Evolutionary conservation across 1,284 basidiomycete species (phyloP), one percentile per base, ranked within the genome.

Genomic region (Tranzscheliella williamsii): DNA sequence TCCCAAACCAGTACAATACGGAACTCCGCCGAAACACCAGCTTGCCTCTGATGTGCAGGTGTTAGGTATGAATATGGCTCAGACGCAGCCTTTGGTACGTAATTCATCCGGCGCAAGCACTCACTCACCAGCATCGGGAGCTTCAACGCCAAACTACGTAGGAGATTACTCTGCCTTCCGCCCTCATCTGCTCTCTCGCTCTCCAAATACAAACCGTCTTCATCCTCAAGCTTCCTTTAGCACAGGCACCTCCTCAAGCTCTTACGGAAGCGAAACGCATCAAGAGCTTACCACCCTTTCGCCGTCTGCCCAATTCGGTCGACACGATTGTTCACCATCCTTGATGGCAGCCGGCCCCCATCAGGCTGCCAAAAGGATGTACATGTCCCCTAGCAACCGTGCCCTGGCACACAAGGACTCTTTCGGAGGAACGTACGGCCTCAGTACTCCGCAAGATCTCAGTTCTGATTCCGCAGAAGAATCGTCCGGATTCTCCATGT

Each of bases 371-470:
- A 37, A 9, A 21, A 31, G 36, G 34, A 32, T 55, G 2, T 36
- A 64, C 9, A n/a, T 45, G 24, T 30, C 37, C 9, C 61, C 54
- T 31, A 42, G 18, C 22, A 47, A 34, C 33, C 44, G 50, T 18
- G 24, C 48, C 15, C 30, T 58, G 37, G 57, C 46, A 13, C 61
- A 64, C 44, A 64, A 58, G 38, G 55, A 58, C 38, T 64, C 61
- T 0, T 64, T 64, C 24, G 60, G 60, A 12, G 60, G 60, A 11
- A 42, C 53, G 5, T 53, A 53, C 15, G 54, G 33, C n/a, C 18
- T 62, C 37, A 37, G 31, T 15, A 16, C 38, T 12, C 45, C 26
- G 6, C 24, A 27, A 1, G 51, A 61, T 4, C 32, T 42, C 21
- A 42, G 36, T 27, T 33, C 40, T 2, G 47, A 50, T 20, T 51